Percentiles rank a stretch among this genome's conserved stretches.
These are phyloP conservation scores for Chaetoceros tenuissimus DNA, from an alignment of 108 stramenopile species.

Conservation along the genomic window DNA sequence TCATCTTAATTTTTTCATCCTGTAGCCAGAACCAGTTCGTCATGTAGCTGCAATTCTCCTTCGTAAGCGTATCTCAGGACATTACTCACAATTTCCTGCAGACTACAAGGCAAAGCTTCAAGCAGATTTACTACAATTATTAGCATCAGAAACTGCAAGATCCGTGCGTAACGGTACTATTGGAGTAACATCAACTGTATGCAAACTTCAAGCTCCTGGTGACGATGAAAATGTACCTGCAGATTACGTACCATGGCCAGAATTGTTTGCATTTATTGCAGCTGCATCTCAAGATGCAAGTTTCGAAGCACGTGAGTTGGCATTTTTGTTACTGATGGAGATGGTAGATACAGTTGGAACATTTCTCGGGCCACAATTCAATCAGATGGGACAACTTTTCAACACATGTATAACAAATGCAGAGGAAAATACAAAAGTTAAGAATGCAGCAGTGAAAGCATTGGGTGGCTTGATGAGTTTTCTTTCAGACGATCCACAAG, in stretches of 20 bases:
- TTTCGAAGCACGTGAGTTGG: slow-evolving; percentile 83
- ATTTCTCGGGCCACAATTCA: slow-evolving; percentile 73
- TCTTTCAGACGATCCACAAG: slow-evolving; percentile 64
- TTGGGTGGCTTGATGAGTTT: slow-evolving; percentile 68
- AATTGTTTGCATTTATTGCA: slow-evolving; percentile 74
- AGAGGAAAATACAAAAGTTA: slow-evolving; percentile 52
- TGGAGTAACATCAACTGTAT: slow-evolving; percentile 67
- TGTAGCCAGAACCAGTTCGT: slow-evolving; percentile 59
- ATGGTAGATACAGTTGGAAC: slow-evolving; percentile 89
- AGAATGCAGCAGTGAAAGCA: slow-evolving; percentile 77
- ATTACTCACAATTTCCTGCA: slow-evolving; percentile 67
- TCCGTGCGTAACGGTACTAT: slow-evolving; percentile 75
- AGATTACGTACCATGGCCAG: slow-evolving; percentile 63
- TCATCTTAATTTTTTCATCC: slow-evolving; percentile 5
- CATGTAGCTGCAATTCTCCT: slow-evolving; percentile 89
- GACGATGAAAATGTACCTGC: slow-evolving; percentile 23
- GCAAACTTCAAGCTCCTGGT: slow-evolving; percentile 37
- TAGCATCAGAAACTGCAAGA: slow-evolving; percentile 71
- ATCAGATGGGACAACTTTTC: slow-evolving; percentile 65
- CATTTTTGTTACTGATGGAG: slow-evolving; percentile 84
- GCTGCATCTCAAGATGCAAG: slow-evolving; percentile 26
- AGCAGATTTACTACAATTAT: slow-evolving; percentile 54
- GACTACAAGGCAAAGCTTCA: slow-evolving; percentile 47
- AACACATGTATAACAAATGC: slow-evolving; percentile 46
- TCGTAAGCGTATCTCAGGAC: slow-evolving; percentile 76